A percentile compares a stretch with the other conserved stretches of the same genome.
phyloP scores from a whole-genome alignment of 2,329 filamentous ascomycete species.

The Falciphora oryzae region DNA sequence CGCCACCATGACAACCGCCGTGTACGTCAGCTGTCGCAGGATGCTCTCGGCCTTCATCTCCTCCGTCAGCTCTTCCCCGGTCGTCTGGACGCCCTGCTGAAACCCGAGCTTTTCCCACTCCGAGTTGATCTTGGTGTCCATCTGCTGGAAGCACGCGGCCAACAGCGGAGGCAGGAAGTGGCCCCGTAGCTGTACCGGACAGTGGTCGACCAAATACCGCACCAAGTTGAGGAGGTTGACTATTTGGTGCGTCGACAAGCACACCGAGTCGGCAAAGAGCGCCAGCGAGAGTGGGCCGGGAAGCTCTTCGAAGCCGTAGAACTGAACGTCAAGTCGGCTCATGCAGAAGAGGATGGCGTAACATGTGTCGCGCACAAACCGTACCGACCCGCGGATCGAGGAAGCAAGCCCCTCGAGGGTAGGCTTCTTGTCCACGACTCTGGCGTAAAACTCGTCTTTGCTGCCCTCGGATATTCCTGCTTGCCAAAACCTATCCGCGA shows the following conservation, averaged over 20 bases:
- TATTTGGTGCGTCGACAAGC: constrained; percentile 85
- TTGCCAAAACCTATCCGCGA: constrained; percentile 98
- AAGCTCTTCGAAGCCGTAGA: constrained; percentile 85
- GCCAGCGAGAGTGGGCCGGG: constrained; percentile 78
- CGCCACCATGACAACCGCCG: constrained; percentile 85
- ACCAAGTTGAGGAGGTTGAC: constrained; percentile 89
- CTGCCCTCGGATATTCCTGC: constrained; percentile 93
- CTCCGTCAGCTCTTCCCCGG: constrained; percentile 75
- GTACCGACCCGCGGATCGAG: constrained; percentile 80
- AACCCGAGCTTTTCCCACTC: constrained; percentile 79
- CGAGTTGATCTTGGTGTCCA: constrained; percentile 77
- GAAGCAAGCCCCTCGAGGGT: constrained; percentile 93
- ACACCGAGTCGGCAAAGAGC: constrained; percentile 74
- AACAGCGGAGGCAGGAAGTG: constrained; percentile 84
- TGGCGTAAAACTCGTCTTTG: constrained; percentile 92
- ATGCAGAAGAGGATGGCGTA: constrained; percentile 95
- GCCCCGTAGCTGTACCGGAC: constrained; percentile 68
- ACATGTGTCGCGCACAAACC: constrained; percentile 85
- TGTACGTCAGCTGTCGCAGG: constrained; percentile 84
- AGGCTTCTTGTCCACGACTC: constrained; percentile 80
- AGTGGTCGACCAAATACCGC: constrained; percentile 85
- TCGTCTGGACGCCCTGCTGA: constrained; percentile 54
- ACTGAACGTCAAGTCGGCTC: constrained; percentile 78
- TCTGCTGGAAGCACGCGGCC: constrained; percentile 73
- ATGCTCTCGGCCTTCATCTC: constrained; percentile 99